Conservation (phyloP, 192 early-diverging fungal genomes). For the Podila clonocystis region DNA sequence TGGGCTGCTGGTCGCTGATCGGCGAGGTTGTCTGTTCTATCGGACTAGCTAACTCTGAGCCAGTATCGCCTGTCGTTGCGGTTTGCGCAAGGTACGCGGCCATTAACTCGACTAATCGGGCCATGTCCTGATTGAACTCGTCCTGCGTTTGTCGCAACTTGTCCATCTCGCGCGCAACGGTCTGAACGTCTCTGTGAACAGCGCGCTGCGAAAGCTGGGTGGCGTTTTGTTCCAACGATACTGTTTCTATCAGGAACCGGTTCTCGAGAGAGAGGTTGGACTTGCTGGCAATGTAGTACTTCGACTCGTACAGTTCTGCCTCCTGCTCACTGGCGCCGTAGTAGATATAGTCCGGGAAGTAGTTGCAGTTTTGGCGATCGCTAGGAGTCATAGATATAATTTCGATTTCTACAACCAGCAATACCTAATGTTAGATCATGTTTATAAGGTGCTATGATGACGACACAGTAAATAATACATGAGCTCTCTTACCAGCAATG, state of each 20-base stretch:
- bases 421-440: neutral
- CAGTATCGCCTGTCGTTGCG: neutral
- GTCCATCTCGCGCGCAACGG: constrained; percentile 4
- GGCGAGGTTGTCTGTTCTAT: neutral
- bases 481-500: constrained; percentile 24
- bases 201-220: constrained; percentile 14
- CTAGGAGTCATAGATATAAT: constrained; percentile 21
- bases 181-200: constrained; percentile 24
- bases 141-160: constrained; percentile 16
- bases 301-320: constrained; percentile 40
- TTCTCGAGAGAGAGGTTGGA: constrained; percentile 45
- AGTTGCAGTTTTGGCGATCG: constrained; percentile 43
- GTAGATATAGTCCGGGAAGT: constrained; percentile 47
- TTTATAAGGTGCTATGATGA: neutral
- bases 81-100: constrained; percentile 23
- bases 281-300: constrained; percentile 31
- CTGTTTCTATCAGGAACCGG: constrained; percentile 37
- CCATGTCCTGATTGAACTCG: constrained; percentile 19
- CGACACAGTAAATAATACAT: neutral
- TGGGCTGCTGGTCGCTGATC: neutral
- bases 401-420: constrained; percentile 26
- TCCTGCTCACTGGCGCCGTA: constrained; percentile 46
- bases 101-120: constrained; percentile 4
- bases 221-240: constrained; percentile 17
- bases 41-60: neutral